Conservation (phyloP, 176 grass and related monocot genomes). For the Paspalum notatum region DNA sequence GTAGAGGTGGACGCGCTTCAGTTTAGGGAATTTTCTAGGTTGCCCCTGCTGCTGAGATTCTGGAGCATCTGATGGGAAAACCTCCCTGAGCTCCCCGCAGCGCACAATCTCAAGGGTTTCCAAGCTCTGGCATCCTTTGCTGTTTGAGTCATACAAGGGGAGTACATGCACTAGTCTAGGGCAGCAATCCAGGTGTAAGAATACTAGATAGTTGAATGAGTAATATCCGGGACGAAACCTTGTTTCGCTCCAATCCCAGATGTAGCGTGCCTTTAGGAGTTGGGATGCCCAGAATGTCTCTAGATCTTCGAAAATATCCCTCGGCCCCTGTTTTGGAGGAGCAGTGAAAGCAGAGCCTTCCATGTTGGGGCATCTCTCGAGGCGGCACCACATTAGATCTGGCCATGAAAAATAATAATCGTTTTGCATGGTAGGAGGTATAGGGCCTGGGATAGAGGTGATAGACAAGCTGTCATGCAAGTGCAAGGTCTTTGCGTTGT, state of each 20-base stretch:
- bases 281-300: slow-evolving; percentile 20
- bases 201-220: fast-evolving
- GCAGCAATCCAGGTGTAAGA: slow-evolving; percentile 2
- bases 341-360: neutral
- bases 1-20: neutral
- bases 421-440: fast-evolving
- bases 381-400: fast-evolving
- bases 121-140: fast-evolving
- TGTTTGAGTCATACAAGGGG: neutral
- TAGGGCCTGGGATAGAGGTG: slow-evolving; percentile 7
- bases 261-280: neutral
- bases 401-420: too few relatives aligned
- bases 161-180: slow-evolving; percentile 32
- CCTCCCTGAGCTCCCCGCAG: neutral
- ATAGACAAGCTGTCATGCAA: neutral
- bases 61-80: neutral
- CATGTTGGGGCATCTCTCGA: slow-evolving; percentile 33
- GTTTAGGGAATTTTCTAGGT: neutral
- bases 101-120: slow-evolving; percentile 24
- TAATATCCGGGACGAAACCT: fast-evolving
- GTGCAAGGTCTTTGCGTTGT: fast-evolving
- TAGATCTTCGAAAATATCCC: fast-evolving
- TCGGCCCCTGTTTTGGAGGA: fast-evolving
- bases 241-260: neutral
- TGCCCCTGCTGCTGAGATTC: neutral